Evolutionary conservation across 441 rosid genomes (phyloP).

Genomic region (Manihot esculenta): DNA sequence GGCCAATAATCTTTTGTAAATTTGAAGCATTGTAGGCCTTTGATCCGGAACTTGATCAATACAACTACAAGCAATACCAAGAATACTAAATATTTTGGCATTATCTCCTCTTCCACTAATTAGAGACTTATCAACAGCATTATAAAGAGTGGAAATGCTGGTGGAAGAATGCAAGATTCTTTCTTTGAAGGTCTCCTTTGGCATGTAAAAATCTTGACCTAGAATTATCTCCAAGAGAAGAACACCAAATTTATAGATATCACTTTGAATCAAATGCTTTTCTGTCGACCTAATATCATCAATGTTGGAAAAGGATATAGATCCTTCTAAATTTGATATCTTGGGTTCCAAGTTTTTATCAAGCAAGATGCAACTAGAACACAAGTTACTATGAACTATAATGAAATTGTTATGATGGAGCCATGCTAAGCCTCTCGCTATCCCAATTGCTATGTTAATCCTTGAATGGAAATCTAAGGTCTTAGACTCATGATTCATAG

Average conservation of each 20-base stretch:
- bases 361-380: background rate
- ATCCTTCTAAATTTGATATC: background rate
- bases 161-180: background rate
- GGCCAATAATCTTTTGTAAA: background rate
- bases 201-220: background rate
- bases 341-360: slow-evolving; percentile 5
- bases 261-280: background rate
- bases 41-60: background rate
- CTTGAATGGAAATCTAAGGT: background rate
- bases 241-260: slow-evolving; percentile 9
- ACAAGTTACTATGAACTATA: background rate
- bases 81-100: background rate
- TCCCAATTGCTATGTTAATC: background rate
- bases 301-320: background rate
- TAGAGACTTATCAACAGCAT: background rate
- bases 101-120: background rate
- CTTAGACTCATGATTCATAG: too few relatives aligned
- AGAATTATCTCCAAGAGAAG: slow-evolving; percentile 8
- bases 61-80: background rate
- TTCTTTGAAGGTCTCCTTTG: background rate
- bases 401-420: background rate
- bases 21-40: slow-evolving; percentile 11
- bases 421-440: background rate
- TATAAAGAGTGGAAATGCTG: background rate
- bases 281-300: too few relatives aligned